phyloP scores from a whole-genome alignment of 2,329 filamentous ascomycete genomes.

The Exophiala sp. region DNA sequence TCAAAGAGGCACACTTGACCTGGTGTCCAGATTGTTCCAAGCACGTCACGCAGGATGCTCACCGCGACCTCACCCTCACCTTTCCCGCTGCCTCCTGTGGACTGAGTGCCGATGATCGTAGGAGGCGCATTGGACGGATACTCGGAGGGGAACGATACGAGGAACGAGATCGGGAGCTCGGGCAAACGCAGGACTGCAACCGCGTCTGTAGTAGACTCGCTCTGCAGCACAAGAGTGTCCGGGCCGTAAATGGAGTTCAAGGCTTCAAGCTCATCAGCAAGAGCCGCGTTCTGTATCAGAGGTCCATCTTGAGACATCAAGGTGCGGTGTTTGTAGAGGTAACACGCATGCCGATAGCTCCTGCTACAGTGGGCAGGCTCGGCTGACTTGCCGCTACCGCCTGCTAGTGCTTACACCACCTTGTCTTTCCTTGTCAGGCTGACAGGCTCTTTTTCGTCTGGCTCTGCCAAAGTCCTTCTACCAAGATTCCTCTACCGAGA shows the following conservation, averaged over 20 bases:
- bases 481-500: no score
- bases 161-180: conserved; percentile 50
- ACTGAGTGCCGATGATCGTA: conserved; percentile 71
- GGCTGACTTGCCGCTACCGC: neutral
- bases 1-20: conserved; percentile 87
- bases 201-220: conserved; percentile 23
- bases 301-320: conserved; percentile 10
- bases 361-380: neutral
- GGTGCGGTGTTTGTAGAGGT: neutral
- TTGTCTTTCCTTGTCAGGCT: neutral
- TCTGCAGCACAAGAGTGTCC: conserved; percentile 22
- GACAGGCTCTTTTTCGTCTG: no score
- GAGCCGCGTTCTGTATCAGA: conserved; percentile 34
- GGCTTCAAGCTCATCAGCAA: conserved; percentile 47
- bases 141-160: conserved; percentile 63
- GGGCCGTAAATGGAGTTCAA: conserved; percentile 60
- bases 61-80: conserved; percentile 71
- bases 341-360: neutral
- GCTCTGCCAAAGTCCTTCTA: no score
- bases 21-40: conserved; percentile 65
- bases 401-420: neutral
- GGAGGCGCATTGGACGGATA: conserved; percentile 75
- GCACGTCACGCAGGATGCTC: conserved; percentile 63
- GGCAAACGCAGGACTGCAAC: conserved; percentile 66
- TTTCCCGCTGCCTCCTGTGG: conserved; percentile 64